Percentiles rank a stretch among this genome's conserved stretches.
phyloP scores from a whole-genome alignment of 257 asterid species.

The Marsdenia floribunda region DNA sequence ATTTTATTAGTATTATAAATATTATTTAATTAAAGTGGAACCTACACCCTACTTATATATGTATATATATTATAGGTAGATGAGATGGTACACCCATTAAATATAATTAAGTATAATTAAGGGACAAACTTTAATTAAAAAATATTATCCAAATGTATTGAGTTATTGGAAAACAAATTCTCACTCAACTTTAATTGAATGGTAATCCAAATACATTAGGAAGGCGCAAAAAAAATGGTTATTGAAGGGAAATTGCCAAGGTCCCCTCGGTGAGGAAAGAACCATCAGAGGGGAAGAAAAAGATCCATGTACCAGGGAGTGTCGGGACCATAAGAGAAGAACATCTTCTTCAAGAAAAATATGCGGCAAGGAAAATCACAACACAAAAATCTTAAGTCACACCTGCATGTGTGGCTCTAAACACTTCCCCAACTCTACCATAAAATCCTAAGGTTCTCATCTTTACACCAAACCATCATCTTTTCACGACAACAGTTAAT shows the following conservation, averaged over 20 bases:
- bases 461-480: constrained; percentile 16
- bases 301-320: constrained; percentile 21
- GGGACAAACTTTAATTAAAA: too few species aligned
- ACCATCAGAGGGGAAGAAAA: constrained; percentile 18
- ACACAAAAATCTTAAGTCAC: constrained; percentile 21
- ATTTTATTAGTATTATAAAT: too few species aligned
- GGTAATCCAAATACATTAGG: too few species aligned
- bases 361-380: constrained; percentile 1
- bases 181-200: too few species aligned
- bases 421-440: constrained; percentile 19
- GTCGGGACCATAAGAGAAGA: constrained; percentile 12
- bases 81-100: too few species aligned
- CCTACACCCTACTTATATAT: too few species aligned
- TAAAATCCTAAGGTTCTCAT: constrained; percentile 27
- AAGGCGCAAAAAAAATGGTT: too few species aligned
- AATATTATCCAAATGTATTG: too few species aligned
- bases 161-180: too few species aligned
- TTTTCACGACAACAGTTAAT: neutral
- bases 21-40: too few species aligned
- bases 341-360: constrained; percentile 16
- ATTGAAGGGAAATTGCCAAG: neutral
- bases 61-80: too few species aligned
- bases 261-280: constrained; percentile 13
- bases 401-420: constrained; percentile 38
- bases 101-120: too few species aligned